Evolutionary conservation across 2,329 filamentous ascomycete genomes (phyloP).

Genomic region (Venturiaceae sp.): DNA sequence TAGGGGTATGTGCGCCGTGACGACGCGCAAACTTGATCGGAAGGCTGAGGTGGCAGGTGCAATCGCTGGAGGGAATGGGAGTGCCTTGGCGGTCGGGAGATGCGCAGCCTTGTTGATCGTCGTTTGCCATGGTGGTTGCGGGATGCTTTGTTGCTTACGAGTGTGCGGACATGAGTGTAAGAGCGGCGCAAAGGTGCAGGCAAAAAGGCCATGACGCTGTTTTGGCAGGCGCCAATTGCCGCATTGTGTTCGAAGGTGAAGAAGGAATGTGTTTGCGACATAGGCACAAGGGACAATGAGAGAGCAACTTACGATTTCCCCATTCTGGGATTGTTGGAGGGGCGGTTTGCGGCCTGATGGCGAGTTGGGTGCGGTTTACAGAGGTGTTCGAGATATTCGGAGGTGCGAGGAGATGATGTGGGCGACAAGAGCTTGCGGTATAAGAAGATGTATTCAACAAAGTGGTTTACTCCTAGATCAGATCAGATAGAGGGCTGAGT

Average conservation of each 20-base stretch:
- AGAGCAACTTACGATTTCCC: constrained; percentile 3
- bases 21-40: constrained; percentile 1
- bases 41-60: background rate
- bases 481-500: too few species aligned
- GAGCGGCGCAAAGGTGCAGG: background rate
- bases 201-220: background rate
- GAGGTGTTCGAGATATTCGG: background rate
- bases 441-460: background rate
- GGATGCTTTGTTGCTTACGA: background rate
- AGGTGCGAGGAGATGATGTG: background rate
- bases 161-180: background rate
- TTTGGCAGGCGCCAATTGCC: background rate
- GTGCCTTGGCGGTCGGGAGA: background rate
- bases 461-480: too few species aligned
- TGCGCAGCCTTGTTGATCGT: background rate
- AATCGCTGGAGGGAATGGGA: background rate
- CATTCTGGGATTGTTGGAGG: background rate
- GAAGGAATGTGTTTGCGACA: background rate
- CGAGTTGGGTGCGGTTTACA: background rate
- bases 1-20: background rate
- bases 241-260: background rate
- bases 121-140: background rate
- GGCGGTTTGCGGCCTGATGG: background rate
- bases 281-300: background rate
- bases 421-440: background rate